Evolutionary conservation across 768 basidiomycete species (phyloP), one percentile per base, ranked within the genome.

Genomic region (Leccinum boreale): DNA sequence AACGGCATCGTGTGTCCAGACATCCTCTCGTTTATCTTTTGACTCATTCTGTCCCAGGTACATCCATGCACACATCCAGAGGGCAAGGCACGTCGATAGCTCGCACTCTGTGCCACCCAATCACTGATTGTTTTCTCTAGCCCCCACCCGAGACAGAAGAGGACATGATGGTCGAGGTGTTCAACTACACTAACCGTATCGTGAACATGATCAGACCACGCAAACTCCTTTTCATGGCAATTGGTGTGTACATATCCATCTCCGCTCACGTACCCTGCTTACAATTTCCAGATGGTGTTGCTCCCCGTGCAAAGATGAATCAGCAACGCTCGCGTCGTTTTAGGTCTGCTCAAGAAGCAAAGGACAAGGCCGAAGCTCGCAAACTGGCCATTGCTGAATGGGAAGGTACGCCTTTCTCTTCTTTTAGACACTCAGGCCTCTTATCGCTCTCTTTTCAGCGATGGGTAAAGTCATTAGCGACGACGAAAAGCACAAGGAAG

Each of bases 61-160:
- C 97, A 99, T 74, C 97, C 97, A 0, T 98, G 97, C 83, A 99
- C 97, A 0, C 97, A 99, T 70, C 97, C 97, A 0, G 97, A 98
- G 74, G 96, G 95, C 68, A 95, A 90, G 81, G 92, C 86, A 58
- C 48, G 79, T 64, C 21, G 4, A 47, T 26, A 21, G 5, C 29
- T 48, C 24, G 7, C 47, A 12, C 29, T 52, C 24, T 39, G 52
- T 33, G 42, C 21, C 15, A 19, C 57, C 3, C 4, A 49, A 24
- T 50, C 23, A n/a, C 53, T 55, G 17, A 55, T 39, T 50, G 50
- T 21, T 31, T 46, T 51, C 31, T 29, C 49, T 39, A 95, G 89
- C 94, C 96, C 35, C 86, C 97, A 5, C 97, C 97, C 0, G 93
- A 97, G 73, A 98, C 94, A 2, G 97, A 99, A 71, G 92, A 94